These are phyloP conservation scores for Pholiota adiposa DNA, from an alignment of 1,284 basidiomycete species.

Conservation along the genomic window DNA sequence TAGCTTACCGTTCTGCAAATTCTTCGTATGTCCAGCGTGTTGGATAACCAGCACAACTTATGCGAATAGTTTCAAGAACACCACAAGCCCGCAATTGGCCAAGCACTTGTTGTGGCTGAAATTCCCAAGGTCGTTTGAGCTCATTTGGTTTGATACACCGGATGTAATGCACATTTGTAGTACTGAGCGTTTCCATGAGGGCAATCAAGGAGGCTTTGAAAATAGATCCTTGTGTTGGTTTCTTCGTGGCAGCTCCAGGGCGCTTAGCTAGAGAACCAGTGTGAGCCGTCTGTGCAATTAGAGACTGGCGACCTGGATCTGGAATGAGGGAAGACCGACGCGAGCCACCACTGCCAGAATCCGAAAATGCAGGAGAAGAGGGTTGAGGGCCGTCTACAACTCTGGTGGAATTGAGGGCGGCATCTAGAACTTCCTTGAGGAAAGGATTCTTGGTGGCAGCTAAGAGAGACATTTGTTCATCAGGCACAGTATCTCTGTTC, in stretches of 20 bases:
- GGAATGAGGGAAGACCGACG: constrained; percentile 83
- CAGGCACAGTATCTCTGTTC: constrained; percentile 98
- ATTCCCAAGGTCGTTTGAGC: constrained; percentile 95
- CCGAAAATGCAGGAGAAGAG: constrained; percentile 72
- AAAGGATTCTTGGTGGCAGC: constrained; percentile 89
- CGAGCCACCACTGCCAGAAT: constrained; percentile 73
- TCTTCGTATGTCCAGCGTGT: constrained; percentile 99
- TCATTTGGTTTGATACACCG: constrained; percentile 99
- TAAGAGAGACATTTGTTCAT: constrained; percentile 93
- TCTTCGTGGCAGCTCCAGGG: constrained; percentile 74
- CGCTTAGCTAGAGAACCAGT: constrained; percentile 52
- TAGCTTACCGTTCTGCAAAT: constrained; percentile 89
- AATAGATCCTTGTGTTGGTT: constrained; percentile 97
- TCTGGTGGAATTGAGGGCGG: constrained; percentile 80
- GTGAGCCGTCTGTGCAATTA: constrained; percentile 53
- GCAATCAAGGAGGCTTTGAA: constrained; percentile 96
- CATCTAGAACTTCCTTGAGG: constrained; percentile 93
- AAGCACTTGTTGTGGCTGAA: constrained; percentile 94
- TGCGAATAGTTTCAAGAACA: constrained; percentile 98
- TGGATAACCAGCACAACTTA: constrained; percentile 98
- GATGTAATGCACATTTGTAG: constrained; percentile 99
- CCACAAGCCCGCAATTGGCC: constrained; percentile 97
- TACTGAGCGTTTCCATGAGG: constrained; percentile 96
- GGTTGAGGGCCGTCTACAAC: constrained; percentile 65
- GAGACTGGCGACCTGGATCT: constrained; percentile 79